Evolutionary conservation across 2,329 filamentous ascomycete genomes (phyloP).

Genomic region (Diaporthe aspalathi): DNA sequence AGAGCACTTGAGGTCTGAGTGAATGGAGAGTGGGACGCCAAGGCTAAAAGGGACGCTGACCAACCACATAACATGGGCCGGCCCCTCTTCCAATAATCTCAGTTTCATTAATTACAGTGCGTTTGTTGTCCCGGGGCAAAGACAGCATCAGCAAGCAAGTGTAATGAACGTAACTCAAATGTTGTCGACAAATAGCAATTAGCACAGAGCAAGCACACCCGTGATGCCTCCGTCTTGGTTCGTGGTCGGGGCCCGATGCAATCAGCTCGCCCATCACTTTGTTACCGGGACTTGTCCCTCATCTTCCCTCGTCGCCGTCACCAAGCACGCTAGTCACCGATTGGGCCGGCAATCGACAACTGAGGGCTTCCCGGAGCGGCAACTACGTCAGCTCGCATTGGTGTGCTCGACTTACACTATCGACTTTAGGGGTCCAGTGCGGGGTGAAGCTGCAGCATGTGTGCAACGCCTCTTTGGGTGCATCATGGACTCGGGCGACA

Average conservation of each 20-base stretch:
- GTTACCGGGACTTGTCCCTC: neutral
- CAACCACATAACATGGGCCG: slow-evolving; percentile 29
- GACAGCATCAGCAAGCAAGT: neutral
- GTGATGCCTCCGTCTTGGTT: neutral
- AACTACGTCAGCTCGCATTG: slow-evolving; percentile 26
- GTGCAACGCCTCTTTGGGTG: no score
- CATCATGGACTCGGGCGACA: slow-evolving; percentile 5
- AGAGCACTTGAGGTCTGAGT: neutral
- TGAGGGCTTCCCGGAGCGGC: neutral
- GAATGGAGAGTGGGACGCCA: neutral
- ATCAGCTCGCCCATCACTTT: slow-evolving; percentile 9
- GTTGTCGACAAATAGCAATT: neutral
- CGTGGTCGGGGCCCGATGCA: neutral
- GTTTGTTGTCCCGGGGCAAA: no score
- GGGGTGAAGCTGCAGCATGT: no score
- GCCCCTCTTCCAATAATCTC: no score
- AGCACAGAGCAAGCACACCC: neutral
- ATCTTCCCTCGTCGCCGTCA: neutral
- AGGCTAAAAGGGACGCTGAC: neutral
- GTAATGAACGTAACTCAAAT: neutral
- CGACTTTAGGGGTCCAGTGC: slow-evolving; percentile 31
- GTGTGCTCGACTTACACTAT: neutral
- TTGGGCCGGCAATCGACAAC: slow-evolving; percentile 10
- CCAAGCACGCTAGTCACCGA: neutral
- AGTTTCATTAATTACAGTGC: no score